Evolutionary conservation across 306 rosid species (phyloP), one percentile per base, ranked within the genome.

Genomic region (Luffa aegyptiaca): DNA sequence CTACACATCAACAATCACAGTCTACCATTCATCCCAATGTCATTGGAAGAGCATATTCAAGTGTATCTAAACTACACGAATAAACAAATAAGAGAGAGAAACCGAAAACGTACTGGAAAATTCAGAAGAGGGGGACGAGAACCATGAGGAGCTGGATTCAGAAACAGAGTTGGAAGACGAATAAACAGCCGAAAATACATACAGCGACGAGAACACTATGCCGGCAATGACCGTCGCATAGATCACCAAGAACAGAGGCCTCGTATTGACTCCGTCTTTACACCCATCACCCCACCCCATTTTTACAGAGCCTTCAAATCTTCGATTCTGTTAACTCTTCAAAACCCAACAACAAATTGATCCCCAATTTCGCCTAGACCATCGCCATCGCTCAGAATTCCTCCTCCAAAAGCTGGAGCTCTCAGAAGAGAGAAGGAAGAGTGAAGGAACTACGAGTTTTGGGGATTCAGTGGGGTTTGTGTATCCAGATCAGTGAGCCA

Each of bases 181-280:
- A 80, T 82, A 88, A 16, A 90, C 83, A 39, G 92, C 90, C 10
- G 92, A 91, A 86, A 91, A 89, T 57, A 91, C 87, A 45, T 91
- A 91, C 16, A 89, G 74, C 10, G 95, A 85, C 8, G 95, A 91
- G 74, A 91, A 81, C 6, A 87, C 87, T 79, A 90, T 82, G 71
- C 95, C 95, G 61, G 83, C 74, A 44, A 85, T 31, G 20, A 91
- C 88, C 46, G 87, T 75, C 14, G 90, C 79, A 74, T 89, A 91
- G 90, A 91, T 86, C 86, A 90, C 84, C 62, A 91, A 83, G 86
- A 91, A 91, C 79, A 91, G 86, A 78, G 95, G 95, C 85, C 79
- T 85, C 14, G 95, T 83, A 81, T 86, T 79, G 45, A 79, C 78
- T 59, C 88, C 85, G 18, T 90, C 92, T 12, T 86, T 89, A 20